phyloP scores from a whole-genome alignment of 768 basidiomycete genomes.

The Trametes maxima region DNA sequence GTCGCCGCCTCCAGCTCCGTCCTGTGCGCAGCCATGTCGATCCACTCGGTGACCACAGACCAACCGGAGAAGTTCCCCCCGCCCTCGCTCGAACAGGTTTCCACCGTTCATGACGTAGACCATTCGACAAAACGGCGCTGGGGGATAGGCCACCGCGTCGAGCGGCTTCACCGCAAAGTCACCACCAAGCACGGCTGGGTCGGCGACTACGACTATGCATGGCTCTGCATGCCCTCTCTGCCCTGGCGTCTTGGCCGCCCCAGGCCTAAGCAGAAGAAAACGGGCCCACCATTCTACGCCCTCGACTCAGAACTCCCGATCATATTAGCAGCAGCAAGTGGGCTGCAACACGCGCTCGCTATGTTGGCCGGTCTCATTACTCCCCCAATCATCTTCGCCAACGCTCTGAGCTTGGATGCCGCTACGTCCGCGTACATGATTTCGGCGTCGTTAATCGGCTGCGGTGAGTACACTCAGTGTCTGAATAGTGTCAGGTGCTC shows the following conservation, averaged over 20 bases:
- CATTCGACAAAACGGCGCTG: neutral
- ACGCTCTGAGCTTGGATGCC: slow-evolving; percentile 58
- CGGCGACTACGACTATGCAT: slow-evolving; percentile 79
- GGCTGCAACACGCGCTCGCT: slow-evolving; percentile 75
- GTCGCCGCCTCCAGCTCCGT: neutral
- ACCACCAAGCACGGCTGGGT: slow-evolving; percentile 71
- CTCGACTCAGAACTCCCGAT: slow-evolving; percentile 74
- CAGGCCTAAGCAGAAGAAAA: slow-evolving; percentile 30
- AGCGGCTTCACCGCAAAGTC: slow-evolving; percentile 37
- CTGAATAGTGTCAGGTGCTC: too few relatives aligned
- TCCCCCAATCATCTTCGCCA: slow-evolving; percentile 80
- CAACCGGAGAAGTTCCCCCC: slow-evolving; percentile 33
- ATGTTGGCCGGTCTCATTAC: slow-evolving; percentile 86
- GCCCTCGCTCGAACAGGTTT: slow-evolving; percentile 17
- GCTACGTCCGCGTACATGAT: slow-evolving; percentile 74
- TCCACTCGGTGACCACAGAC: slow-evolving; percentile 33
- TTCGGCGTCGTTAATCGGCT: slow-evolving; percentile 79
- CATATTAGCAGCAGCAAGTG: slow-evolving; percentile 69
- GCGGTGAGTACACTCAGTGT: slow-evolving; percentile 54
- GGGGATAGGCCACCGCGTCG: slow-evolving; percentile 16
- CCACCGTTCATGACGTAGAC: neutral
- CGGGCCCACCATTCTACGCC: slow-evolving; percentile 72
- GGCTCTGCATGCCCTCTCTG: slow-evolving; percentile 68
- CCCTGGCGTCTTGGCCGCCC: slow-evolving; percentile 48
- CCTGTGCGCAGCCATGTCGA: slow-evolving; percentile 26